These are phyloP conservation scores for Aegle marmelos DNA, from an alignment of 345 rosid genomes.

Conservation along the genomic window DNA sequence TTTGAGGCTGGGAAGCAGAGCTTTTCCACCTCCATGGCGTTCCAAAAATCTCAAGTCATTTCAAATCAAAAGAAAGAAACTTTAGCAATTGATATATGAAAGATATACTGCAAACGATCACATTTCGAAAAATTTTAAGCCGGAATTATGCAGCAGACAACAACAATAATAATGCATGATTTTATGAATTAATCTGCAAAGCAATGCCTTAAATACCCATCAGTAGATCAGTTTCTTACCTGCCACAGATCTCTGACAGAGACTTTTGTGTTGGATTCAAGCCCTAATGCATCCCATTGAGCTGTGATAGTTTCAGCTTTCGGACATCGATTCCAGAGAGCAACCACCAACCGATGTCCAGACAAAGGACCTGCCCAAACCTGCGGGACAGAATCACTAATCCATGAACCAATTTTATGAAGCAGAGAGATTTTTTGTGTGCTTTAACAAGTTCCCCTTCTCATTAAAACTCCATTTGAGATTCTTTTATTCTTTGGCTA, in stretches of 20 bases:
- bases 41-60: neutral
- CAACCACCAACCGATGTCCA: conserved; percentile 67
- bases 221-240: conserved; percentile 35
- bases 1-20: neutral
- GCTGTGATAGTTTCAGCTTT: conserved; percentile 64
- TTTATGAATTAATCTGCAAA: neutral
- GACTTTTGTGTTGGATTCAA: conserved; percentile 61
- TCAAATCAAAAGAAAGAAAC: neutral
- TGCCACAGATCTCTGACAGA: conserved; percentile 85
- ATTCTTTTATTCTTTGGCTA: neutral
- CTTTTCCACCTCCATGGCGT: neutral
- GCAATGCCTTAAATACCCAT: neutral
- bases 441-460: neutral
- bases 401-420: neutral
- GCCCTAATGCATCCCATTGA: conserved; percentile 68
- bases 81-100: neutral
- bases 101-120: neutral
- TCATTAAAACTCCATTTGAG: neutral
- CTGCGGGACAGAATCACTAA: conserved; percentile 29
- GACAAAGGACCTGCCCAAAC: conserved; percentile 98
- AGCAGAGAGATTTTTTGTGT: neutral
- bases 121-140: neutral
- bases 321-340: conserved; percentile 86
- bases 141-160: neutral
- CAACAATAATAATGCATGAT: neutral